These are phyloP conservation scores for Chalara sp. DNA, from an alignment of 2,329 filamentous ascomycete species.

Conservation along the genomic window DNA sequence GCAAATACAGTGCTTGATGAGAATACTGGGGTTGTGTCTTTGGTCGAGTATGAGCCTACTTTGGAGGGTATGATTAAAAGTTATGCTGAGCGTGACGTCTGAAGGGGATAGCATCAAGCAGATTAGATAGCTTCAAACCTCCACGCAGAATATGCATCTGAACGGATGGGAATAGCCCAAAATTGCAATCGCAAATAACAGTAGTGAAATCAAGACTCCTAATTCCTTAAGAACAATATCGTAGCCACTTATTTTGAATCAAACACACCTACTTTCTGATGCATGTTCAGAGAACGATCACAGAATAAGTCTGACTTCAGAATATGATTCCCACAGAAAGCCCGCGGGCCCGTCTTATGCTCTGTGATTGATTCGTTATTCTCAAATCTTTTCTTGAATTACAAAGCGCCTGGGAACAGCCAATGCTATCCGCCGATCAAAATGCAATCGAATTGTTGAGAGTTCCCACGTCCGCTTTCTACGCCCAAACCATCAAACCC, in stretches of 20 bases:
- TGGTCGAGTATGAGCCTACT: slow-evolving; percentile 83
- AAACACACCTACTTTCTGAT: no score
- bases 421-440: not conserved
- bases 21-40: slow-evolving; percentile 59
- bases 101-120: not conserved
- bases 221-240: no score
- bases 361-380: slow-evolving; percentile 28
- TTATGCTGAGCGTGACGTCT: slow-evolving; percentile 54
- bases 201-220: no score
- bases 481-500: slow-evolving; percentile 16
- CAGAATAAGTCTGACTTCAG: no score
- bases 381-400: slow-evolving; percentile 25
- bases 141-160: not conserved
- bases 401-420: slow-evolving; percentile 23
- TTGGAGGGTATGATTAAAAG: slow-evolving; percentile 78
- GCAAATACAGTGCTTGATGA: slow-evolving; percentile 75
- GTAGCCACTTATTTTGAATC: no score
- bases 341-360: slow-evolving; percentile 10
- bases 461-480: slow-evolving; percentile 37
- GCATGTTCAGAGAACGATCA: no score
- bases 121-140: no score
- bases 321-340: no score
- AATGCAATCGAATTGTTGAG: slow-evolving; percentile 29
- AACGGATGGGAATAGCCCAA: not conserved
- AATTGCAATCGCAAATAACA: not conserved